Conservation (phyloP, 2,329 filamentous ascomycete species). For the Beauveria varroae region DNA sequence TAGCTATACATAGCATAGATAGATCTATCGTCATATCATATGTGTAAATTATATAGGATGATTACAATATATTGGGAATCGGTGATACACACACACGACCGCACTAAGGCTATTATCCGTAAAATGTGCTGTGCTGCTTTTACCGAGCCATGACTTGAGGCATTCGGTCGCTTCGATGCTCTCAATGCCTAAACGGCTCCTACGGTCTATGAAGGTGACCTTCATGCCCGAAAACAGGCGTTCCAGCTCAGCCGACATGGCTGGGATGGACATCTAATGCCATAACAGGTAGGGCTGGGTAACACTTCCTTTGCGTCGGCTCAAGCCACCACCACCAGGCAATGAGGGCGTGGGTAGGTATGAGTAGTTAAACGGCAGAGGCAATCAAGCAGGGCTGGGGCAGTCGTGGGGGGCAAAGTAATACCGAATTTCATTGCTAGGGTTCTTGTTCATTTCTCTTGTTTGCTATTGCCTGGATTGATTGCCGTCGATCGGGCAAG, state of each 20-base stretch:
- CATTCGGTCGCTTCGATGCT: constrained; percentile 11
- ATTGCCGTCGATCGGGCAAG: neutral
- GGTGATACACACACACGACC: neutral
- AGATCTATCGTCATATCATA: neutral
- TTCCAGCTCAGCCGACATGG: constrained; percentile 12
- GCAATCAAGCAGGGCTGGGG: neutral
- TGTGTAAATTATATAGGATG: neutral
- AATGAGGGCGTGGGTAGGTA: too few species aligned
- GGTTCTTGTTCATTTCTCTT: too few species aligned
- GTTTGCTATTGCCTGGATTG: neutral
- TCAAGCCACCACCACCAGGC: constrained; percentile 4
- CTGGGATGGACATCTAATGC: constrained; percentile 8
- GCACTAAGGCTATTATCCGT: neutral
- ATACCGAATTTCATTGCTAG: neutral
- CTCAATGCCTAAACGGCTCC: constrained; percentile 11
- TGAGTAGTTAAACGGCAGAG: too few species aligned
- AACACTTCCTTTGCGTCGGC: constrained; percentile 1
- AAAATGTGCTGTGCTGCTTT: neutral
- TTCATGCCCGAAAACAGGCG: constrained; percentile 11
- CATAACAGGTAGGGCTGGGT: constrained; percentile 2
- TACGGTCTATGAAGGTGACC: constrained; percentile 9
- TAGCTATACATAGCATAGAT: neutral
- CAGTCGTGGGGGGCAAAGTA: neutral
- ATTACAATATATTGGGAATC: neutral
- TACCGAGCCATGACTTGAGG: constrained; percentile 9